Evolutionary conservation across 176 grass and related monocot species (phyloP).

Genomic region (Oryza longistaminata): DNA sequence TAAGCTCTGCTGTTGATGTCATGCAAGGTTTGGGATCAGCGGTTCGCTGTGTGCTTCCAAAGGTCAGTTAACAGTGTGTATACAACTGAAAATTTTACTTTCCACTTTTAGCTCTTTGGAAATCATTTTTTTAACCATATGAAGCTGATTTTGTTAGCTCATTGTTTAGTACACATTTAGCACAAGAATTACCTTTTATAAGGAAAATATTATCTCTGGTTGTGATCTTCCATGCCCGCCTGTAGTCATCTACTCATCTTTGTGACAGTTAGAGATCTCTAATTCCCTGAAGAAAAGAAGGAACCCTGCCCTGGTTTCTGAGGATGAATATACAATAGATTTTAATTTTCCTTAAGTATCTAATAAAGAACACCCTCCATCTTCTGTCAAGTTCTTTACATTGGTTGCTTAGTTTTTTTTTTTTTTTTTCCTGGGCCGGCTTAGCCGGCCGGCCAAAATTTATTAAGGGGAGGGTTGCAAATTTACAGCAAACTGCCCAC

Average conservation of each 20-base stretch:
- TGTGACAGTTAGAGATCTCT: background rate
- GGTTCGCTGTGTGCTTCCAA: conserved; percentile 63
- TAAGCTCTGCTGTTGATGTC: conserved; percentile 84
- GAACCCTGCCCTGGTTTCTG: background rate
- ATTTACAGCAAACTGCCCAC: too few species aligned
- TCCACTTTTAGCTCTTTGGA: conserved; percentile 15
- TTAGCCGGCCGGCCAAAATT: too few species aligned
- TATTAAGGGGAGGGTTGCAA: too few species aligned
- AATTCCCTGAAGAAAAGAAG: background rate
- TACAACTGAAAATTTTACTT: background rate
- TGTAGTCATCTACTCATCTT: background rate
- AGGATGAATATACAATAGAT: background rate
- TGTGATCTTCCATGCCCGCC: background rate
- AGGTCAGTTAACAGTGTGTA: conserved; percentile 53
- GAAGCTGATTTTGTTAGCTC: background rate
- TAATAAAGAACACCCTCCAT: background rate
- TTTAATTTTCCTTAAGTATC: background rate
- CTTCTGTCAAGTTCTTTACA: background rate
- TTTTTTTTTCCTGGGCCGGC: too few species aligned
- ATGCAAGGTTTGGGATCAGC: conserved; percentile 92
- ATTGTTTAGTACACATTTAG: background rate
- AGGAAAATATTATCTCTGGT: conserved; percentile 9
- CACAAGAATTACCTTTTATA: background rate
- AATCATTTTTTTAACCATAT: background rate
- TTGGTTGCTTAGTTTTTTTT: background rate